A percentile compares a stretch with the other conserved stretches of the same genome.
These are phyloP conservation scores for Russula ochroleuca DNA, from an alignment of 768 basidiomycete genomes.

Conservation along the genomic window DNA sequence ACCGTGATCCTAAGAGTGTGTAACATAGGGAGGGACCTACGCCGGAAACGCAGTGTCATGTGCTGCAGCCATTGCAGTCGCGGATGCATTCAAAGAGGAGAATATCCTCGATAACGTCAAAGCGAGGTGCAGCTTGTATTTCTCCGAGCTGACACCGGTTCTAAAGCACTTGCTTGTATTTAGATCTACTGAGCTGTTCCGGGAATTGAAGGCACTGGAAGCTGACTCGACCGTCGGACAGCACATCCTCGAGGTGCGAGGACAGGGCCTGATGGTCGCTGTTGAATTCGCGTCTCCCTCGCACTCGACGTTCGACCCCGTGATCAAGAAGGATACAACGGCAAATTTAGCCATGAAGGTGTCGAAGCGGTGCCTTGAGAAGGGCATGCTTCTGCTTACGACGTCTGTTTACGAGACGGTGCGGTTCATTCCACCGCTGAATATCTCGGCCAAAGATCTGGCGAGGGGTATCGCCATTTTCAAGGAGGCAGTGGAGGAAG, in stretches of 20 bases:
- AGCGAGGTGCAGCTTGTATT: conserved; percentile 45
- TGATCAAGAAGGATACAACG: conserved; percentile 37
- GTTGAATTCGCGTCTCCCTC: conserved; percentile 69
- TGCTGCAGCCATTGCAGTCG: conserved; percentile 83
- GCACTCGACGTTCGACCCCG: conserved; percentile 50
- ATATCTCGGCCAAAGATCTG: conserved; percentile 72
- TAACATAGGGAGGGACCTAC: conserved; percentile 73
- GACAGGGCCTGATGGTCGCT: conserved; percentile 84
- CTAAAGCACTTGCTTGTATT: background rate
- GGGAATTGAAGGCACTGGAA: conserved; percentile 52
- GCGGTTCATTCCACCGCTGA: conserved; percentile 91
- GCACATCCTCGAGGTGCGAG: conserved; percentile 81
- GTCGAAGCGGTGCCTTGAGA: conserved; percentile 75
- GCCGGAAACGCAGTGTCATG: conserved; percentile 91
- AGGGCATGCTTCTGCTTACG: conserved; percentile 82
- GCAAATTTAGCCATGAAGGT: conserved; percentile 63
- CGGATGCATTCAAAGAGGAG: conserved; percentile 72
- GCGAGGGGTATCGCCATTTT: conserved; percentile 63
- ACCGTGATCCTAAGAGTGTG: background rate
- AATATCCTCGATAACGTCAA: conserved; percentile 79
- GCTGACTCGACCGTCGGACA: conserved; percentile 48
- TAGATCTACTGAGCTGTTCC: conserved; percentile 74
- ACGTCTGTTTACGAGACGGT: conserved; percentile 86
- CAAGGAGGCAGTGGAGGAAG: conserved; percentile 64
- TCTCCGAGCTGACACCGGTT: background rate